Evolutionary conservation across 2,329 filamentous ascomycete genomes (phyloP).

Genomic region (Aureobasidium uvarum): DNA sequence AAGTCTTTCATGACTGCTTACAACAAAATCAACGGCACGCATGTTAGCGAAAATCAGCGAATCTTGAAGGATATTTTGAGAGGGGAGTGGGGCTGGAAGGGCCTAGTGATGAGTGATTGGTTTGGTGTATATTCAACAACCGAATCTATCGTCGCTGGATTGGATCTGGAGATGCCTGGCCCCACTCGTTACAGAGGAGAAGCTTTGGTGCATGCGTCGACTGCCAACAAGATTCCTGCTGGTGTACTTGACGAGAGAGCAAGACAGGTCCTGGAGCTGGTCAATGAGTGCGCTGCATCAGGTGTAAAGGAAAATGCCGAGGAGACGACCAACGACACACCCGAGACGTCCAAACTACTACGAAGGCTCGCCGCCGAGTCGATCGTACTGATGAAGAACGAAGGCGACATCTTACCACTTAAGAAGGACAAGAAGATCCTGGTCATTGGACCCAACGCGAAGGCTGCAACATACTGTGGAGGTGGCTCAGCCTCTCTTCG

Average conservation of each 20-base stretch:
- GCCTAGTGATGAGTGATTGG: slow-evolving; percentile 63
- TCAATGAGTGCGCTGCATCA: slow-evolving; percentile 44
- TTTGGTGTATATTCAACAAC: slow-evolving; percentile 69
- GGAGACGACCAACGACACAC: slow-evolving; percentile 36
- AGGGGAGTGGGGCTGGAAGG: slow-evolving; percentile 65
- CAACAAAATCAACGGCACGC: slow-evolving; percentile 70
- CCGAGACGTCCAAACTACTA: slow-evolving; percentile 37
- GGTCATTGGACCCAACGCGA: slow-evolving; percentile 73
- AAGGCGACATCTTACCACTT: slow-evolving; percentile 61
- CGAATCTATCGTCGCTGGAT: slow-evolving; percentile 65
- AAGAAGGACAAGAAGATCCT: slow-evolving; percentile 66
- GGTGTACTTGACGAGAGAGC: slow-evolving; percentile 58
- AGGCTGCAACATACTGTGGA: slow-evolving; percentile 56
- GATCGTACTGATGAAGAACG: slow-evolving; percentile 60
- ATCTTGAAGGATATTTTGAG: slow-evolving; percentile 67
- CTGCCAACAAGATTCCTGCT: slow-evolving; percentile 55
- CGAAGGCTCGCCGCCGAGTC: slow-evolving; percentile 34
- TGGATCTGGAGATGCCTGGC: slow-evolving; percentile 79
- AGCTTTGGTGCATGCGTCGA: slow-evolving; percentile 39
- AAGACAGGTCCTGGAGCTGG: slow-evolving; percentile 59
- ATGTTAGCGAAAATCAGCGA: slow-evolving; percentile 63
- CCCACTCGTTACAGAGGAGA: slow-evolving; percentile 35
- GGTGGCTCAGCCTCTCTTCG: slow-evolving; percentile 38
- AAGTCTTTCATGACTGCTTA: slow-evolving; percentile 72
- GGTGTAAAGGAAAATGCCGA: slow-evolving; percentile 34